A percentile compares a stretch with the other conserved stretches of the same genome.
phyloP scores from a whole-genome alignment of 2,329 filamentous ascomycete species.

The Grosmannia huntii region DNA sequence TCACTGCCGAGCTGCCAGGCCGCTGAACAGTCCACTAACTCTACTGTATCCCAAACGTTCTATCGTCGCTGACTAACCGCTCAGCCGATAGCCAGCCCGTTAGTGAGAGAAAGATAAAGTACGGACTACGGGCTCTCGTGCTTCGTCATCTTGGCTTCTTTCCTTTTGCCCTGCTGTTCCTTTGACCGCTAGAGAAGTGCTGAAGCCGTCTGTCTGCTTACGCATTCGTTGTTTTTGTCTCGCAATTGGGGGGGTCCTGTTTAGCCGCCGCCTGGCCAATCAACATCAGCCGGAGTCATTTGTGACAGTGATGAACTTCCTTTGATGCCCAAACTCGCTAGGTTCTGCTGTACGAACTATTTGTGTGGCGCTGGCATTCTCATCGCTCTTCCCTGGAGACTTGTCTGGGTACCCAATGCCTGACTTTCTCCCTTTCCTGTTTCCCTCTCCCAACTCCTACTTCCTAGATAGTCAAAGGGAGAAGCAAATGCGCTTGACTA shows the following conservation, averaged over 20 bases:
- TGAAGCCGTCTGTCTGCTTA: not conserved
- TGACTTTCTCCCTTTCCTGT: not conserved
- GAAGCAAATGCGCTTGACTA: not conserved
- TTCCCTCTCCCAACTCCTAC: not conserved
- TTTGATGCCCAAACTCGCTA: slow-evolving; percentile 1
- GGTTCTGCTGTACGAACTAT: not conserved
- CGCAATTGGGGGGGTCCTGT: not conserved
- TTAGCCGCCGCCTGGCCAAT: not conserved
- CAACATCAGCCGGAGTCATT: not conserved
- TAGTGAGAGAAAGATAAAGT: not conserved
- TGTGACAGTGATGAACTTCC: not conserved
- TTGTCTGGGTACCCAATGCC: not conserved
- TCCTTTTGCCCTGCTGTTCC: not conserved
- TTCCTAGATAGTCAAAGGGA: not conserved
- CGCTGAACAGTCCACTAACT: not conserved
- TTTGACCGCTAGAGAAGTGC: not conserved
- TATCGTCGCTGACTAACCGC: not conserved
- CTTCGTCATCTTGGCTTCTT: not conserved
- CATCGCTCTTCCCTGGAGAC: not conserved
- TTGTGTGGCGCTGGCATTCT: not conserved
- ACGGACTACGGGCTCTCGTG: not conserved
- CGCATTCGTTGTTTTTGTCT: not conserved
- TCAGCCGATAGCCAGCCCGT: not conserved
- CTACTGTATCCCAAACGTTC: not conserved
- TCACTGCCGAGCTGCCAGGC: not conserved